Evolutionary conservation across 2,329 filamentous ascomycete species (phyloP).

Genomic region (Cytospora piceae): DNA sequence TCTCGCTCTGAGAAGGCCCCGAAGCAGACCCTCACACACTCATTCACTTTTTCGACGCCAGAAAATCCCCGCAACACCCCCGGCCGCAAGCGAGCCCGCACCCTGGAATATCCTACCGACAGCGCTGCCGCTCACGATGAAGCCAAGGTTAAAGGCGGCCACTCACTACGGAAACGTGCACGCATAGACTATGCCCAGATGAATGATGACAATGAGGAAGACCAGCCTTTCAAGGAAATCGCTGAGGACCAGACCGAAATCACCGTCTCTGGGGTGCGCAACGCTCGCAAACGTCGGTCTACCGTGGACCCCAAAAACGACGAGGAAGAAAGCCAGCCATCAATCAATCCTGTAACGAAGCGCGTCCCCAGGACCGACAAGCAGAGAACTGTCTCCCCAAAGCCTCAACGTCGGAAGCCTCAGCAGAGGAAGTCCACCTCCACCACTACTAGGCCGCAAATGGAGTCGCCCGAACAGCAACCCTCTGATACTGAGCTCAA

Average conservation of each 20-base stretch:
- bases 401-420: conserved; percentile 44
- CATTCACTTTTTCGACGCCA: conserved; percentile 45
- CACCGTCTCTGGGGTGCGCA: conserved; percentile 25
- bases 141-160: conserved; percentile 58
- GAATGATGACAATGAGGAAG: conserved; percentile 48
- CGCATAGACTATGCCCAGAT: conserved; percentile 62
- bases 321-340: conserved; percentile 11
- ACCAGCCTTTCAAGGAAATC: conserved; percentile 28
- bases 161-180: conserved; percentile 60
- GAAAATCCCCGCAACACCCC: conserved; percentile 33
- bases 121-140: conserved; percentile 48
- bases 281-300: conserved; percentile 22
- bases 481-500: conserved; percentile 52
- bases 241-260: conserved; percentile 21
- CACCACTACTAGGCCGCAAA: conserved; percentile 30
- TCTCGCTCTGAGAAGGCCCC: conserved; percentile 33
- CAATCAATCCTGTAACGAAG: conserved; percentile 10
- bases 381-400: conserved; percentile 38
- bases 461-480: conserved; percentile 40
- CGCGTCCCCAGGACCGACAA: conserved; percentile 13
- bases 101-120: conserved; percentile 45
- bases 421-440: conserved; percentile 44
- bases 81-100: conserved; percentile 49
- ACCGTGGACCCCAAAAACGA: conserved; percentile 16
- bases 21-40: conserved; percentile 42